Conservation (phyloP, 1,284 basidiomycete genomes). For the Cryptococcus jaspeensis region DNA sequence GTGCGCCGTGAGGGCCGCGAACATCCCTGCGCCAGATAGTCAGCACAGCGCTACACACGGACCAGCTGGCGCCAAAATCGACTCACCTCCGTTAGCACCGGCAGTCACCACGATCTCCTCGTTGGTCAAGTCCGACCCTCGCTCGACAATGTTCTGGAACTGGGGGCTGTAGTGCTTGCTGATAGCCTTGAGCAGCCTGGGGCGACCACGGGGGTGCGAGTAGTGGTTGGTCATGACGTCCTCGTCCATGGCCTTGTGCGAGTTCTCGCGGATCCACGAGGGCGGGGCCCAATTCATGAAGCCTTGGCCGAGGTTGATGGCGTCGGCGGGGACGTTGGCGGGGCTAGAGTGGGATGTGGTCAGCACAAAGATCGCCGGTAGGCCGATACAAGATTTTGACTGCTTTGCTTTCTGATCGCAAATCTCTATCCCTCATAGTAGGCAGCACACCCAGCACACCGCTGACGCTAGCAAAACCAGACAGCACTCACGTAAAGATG, state of each 20-base stretch:
- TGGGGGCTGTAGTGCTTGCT: constrained; percentile 69
- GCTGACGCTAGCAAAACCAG: not conserved
- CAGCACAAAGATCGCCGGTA: too few relatives aligned
- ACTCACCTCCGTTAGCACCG: constrained; percentile 87
- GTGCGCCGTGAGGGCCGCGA: constrained; percentile 84
- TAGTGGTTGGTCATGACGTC: constrained; percentile 77
- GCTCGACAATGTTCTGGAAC: constrained; percentile 57
- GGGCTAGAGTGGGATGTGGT: constrained; percentile 56
- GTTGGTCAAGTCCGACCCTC: constrained; percentile 68
- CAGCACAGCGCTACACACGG: not conserved
- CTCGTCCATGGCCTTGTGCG: constrained; percentile 65
- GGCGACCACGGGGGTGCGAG: constrained; percentile 83
- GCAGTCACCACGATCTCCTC: constrained; percentile 94
- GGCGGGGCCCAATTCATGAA: constrained; percentile 86
- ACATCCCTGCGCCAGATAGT: constrained; percentile 64
- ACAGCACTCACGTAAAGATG: constrained; percentile 72
- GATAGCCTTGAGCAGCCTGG: constrained; percentile 80
- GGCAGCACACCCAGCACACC: too few relatives aligned
- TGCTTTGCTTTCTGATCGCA: too few relatives aligned
- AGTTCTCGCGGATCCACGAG: constrained; percentile 74
- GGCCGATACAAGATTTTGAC: too few relatives aligned
- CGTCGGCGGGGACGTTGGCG: constrained; percentile 77
- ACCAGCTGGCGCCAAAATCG: not conserved
- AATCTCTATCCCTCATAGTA: too few relatives aligned
- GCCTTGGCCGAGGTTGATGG: constrained; percentile 88